These are phyloP conservation scores for Skeletonema grethae DNA, from an alignment of 108 stramenopile species.

Conservation along the genomic window DNA sequence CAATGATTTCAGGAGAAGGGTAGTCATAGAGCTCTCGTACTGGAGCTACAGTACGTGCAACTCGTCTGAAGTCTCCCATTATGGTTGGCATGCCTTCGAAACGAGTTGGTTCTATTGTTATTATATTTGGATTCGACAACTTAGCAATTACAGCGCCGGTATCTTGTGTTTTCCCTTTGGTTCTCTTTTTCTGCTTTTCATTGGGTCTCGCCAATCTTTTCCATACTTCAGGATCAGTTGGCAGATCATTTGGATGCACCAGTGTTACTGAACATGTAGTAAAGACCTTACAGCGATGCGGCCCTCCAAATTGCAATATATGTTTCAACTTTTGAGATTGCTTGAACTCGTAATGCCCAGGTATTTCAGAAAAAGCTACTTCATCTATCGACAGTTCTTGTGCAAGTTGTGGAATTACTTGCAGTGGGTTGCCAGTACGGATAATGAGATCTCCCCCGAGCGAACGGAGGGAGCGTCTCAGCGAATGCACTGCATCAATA, in stretches of 20 bases:
- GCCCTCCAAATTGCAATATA: not conserved
- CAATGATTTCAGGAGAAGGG: constrained; percentile 13
- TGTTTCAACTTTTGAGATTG: constrained; percentile 34
- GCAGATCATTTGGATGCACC: constrained; percentile 68
- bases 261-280: constrained; percentile 50
- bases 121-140: constrained; percentile 21
- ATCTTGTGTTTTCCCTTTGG: constrained; percentile 26
- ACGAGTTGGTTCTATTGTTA: constrained; percentile 19
- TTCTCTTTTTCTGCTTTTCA: constrained; percentile 38
- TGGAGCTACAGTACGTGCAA: constrained; percentile 36
- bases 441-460: constrained; percentile 58
- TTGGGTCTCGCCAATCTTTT: constrained; percentile 44
- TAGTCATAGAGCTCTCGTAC: constrained; percentile 36
- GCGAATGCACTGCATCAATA: constrained; percentile 51
- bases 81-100: constrained; percentile 59
- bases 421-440: constrained; percentile 51
- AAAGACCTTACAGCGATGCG: constrained; percentile 19
- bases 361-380: constrained; percentile 60
- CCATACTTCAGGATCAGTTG: constrained; percentile 50
- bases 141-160: not conserved
- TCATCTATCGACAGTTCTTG: constrained; percentile 39
- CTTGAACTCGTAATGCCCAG: constrained; percentile 54
- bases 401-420: constrained; percentile 45
- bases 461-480: constrained; percentile 33
- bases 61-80: constrained; percentile 75